Conservation (phyloP, 345 rosid genomes). For the Brassica rapa region DNA sequence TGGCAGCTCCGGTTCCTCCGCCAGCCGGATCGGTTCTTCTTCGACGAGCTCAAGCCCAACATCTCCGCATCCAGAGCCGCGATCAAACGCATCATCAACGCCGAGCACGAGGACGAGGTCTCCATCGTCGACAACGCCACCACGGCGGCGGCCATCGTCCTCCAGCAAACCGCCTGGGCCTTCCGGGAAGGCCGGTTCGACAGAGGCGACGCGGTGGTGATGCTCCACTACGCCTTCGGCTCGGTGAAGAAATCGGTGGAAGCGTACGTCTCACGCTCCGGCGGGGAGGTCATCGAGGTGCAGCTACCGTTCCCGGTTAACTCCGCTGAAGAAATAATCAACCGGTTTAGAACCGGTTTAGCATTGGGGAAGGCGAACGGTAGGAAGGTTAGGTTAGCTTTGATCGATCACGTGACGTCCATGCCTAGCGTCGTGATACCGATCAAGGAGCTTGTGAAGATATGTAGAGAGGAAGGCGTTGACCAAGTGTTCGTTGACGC, state of each 20-base stretch:
- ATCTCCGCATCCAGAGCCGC: constrained; percentile 56
- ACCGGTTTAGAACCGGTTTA: constrained; percentile 61
- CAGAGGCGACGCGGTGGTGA: constrained; percentile 72
- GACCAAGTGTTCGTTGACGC: constrained; percentile 92
- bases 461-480: constrained; percentile 87
- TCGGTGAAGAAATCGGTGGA: constrained; percentile 87
- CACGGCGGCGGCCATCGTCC: constrained; percentile 84
- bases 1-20: constrained; percentile 71
- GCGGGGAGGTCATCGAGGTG: constrained; percentile 84
- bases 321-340: constrained; percentile 60
- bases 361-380: constrained; percentile 68
- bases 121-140: constrained; percentile 96
- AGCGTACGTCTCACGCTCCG: constrained; percentile 83
- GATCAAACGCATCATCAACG: constrained; percentile 64
- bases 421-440: constrained; percentile 93
- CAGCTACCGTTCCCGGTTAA: constrained; percentile 79
- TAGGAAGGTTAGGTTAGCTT: constrained; percentile 71
- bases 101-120: constrained; percentile 66
- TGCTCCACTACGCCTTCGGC: constrained; percentile 87
- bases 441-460: constrained; percentile 69
- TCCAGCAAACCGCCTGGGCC: constrained; percentile 69
- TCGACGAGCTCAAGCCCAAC: constrained; percentile 57
- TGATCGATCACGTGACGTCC: constrained; percentile 91
- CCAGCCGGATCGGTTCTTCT: constrained; percentile 79
- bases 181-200: constrained; percentile 65